phyloP scores from a whole-genome alignment of 495 filamentous ascomycete species.

The Penicillium subrubescens region DNA sequence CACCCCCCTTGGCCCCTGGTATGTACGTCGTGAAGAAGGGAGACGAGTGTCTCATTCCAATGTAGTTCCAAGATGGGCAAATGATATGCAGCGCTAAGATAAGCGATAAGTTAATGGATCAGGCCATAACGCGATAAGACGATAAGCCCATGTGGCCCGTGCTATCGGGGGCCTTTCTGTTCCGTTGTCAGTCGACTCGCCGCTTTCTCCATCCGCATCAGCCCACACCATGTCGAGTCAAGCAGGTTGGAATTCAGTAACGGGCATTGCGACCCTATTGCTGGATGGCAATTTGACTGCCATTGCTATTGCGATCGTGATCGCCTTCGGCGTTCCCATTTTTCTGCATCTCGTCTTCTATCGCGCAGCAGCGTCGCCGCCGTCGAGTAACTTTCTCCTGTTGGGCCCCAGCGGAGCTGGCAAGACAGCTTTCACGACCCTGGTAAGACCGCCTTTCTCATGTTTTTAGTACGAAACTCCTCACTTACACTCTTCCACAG shows the following conservation, averaged over 20 bases:
- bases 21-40: slow-evolving; percentile 8
- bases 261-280: slow-evolving; percentile 43
- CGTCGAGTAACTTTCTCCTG: slow-evolving; percentile 80
- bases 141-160: slow-evolving; percentile 18
- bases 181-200: slow-evolving; percentile 7
- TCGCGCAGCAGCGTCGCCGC: slow-evolving; percentile 60
- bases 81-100: slow-evolving; percentile 24
- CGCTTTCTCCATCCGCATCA: slow-evolving; percentile 10
- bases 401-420: slow-evolving; percentile 82
- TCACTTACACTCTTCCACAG: slow-evolving; percentile 30
- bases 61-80: slow-evolving; percentile 16
- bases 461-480: not conserved
- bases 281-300: slow-evolving; percentile 47
- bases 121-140: not conserved
- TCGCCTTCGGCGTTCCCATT: slow-evolving; percentile 74
- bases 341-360: slow-evolving; percentile 79
- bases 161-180: slow-evolving; percentile 15
- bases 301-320: slow-evolving; percentile 65
- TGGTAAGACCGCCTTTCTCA: slow-evolving; percentile 49
- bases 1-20: slow-evolving; percentile 13
- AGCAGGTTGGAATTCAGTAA: slow-evolving; percentile 38
- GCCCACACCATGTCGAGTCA: slow-evolving; percentile 34
- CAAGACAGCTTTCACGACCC: slow-evolving; percentile 85
- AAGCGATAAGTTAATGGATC: slow-evolving; percentile 6
- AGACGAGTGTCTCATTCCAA: not conserved